phyloP scores from a whole-genome alignment of 345 rosid genomes.

The Eucalyptus melliodora region DNA sequence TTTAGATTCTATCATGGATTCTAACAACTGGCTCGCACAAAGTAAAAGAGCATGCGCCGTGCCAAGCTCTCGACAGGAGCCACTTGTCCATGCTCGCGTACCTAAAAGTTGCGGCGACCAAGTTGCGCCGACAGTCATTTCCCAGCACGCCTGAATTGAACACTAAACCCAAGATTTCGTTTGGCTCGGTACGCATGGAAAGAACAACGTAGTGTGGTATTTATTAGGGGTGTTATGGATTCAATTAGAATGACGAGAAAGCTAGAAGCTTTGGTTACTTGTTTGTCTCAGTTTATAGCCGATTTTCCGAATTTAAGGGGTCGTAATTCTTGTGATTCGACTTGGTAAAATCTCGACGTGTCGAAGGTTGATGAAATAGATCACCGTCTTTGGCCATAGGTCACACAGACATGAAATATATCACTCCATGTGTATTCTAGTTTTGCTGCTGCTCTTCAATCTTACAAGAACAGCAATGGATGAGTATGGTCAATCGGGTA shows the following conservation, averaged over 20 bases:
- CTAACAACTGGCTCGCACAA: no score
- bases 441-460: background rate
- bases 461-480: background rate
- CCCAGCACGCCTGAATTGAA: background rate
- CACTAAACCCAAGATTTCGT: background rate
- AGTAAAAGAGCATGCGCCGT: background rate
- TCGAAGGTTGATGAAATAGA: background rate
- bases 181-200: background rate
- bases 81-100: background rate
- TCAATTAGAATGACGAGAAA: background rate
- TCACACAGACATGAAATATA: background rate
- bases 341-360: background rate
- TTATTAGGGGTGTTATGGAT: background rate
- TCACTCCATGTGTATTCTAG: background rate
- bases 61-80: background rate
- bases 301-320: background rate
- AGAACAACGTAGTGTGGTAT: background rate
- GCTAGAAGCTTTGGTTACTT: background rate
- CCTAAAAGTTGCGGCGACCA: background rate
- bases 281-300: background rate
- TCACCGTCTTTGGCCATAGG: background rate
- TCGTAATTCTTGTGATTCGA: background rate
- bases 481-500: background rate
- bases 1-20: background rate
- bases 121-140: background rate